Evolutionary conservation across 768 basidiomycete species (phyloP), one percentile per base, ranked within the genome.

Genomic region (Naganishia vaughanmartiniae): DNA sequence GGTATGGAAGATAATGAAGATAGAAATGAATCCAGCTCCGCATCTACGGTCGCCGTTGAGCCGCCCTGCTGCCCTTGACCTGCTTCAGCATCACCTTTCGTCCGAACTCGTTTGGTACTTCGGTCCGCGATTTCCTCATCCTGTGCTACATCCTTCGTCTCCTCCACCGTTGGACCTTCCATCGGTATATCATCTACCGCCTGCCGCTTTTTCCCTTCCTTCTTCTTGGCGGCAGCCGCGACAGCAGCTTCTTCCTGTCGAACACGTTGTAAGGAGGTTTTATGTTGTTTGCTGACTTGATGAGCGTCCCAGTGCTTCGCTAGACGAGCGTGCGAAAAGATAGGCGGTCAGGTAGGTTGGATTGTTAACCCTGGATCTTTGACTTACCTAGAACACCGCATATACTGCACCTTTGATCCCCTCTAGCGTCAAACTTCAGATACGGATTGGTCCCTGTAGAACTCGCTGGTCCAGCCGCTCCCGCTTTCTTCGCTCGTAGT

Each of bases 241-340:
- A 46, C 69, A 4, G 60, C 60, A 17, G 46, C 69, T 30, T 65
- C 60, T 42, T 70, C 69, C 17, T 60, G 58, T 48, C 51, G 51
- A 51, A 70, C 45, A 31, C 69, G 69, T 46, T 65, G 63, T n/a
- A 70, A 21, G 10, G 69, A 54, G 14, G 69, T 65, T 54, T 60
- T 65, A 45, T 70, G 69, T 42, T 70, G 69, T 54, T 70, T 70
- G 30, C 60, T 65, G 34, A 60, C 60, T 33, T 60, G 53, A 46
- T 70, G 69, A 7, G 69, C 69, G 6, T 58, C 58, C 69, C 69
- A 70, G 39, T 70, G 63, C 55, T 70, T 70, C 1, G 60, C 69
- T 70, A 26, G 4, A 51, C n/a, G 42, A 42, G 31, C 45, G n/a
- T 26, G 45, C 17, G 34, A 31, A 4, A 51, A 14, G 14, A 24